Evolutionary conservation across 2,329 filamentous ascomycete species (phyloP).

Genomic region (Talaromyces sp.): DNA sequence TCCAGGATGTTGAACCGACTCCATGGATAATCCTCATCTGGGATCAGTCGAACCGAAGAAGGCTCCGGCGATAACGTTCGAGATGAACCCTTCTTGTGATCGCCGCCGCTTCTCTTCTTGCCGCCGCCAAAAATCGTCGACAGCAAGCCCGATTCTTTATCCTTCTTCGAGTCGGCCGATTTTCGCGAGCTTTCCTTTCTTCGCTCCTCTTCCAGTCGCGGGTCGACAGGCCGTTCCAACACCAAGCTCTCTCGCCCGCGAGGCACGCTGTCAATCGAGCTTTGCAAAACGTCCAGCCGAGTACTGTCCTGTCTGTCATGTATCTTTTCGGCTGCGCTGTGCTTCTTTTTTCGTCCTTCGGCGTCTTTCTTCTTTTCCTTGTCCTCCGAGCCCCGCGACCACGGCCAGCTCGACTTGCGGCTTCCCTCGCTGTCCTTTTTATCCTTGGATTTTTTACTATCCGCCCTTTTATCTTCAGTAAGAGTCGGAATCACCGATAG

Average conservation of each 20-base stretch:
- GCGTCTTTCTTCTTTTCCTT: conserved; percentile 55
- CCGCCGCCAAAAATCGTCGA: conserved; percentile 86
- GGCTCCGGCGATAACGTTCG: conserved; percentile 76
- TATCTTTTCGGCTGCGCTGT: conserved; percentile 34
- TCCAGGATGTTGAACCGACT: conserved; percentile 91
- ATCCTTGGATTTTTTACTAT: conserved; percentile 58
- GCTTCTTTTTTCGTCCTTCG: conserved; percentile 57
- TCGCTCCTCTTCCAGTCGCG: conserved; percentile 63
- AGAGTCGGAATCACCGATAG: conserved; percentile 76
- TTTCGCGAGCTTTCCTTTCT: conserved; percentile 74
- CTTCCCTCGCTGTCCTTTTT: conserved; percentile 67
- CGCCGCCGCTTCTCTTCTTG: conserved; percentile 75
- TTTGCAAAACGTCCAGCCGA: conserved; percentile 79
- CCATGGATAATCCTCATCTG: conserved; percentile 95
- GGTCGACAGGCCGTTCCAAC: conserved; percentile 67
- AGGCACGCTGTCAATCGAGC: conserved; percentile 66
- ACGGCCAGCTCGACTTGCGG: conserved; percentile 72
- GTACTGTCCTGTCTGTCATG: conserved; percentile 82
- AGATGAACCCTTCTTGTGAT: conserved; percentile 66
- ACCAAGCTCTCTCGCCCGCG: conserved; percentile 72
- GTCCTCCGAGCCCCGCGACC: conserved; percentile 70
- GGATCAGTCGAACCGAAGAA: conserved; percentile 64
- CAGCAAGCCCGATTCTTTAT: conserved; percentile 82
- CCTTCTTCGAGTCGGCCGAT: conserved; percentile 67
- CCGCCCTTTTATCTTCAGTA: conserved; percentile 64